Evolutionary conservation across 768 basidiomycete species (phyloP), one percentile per base, ranked within the genome.

Genomic region (Mycena capillaripes): DNA sequence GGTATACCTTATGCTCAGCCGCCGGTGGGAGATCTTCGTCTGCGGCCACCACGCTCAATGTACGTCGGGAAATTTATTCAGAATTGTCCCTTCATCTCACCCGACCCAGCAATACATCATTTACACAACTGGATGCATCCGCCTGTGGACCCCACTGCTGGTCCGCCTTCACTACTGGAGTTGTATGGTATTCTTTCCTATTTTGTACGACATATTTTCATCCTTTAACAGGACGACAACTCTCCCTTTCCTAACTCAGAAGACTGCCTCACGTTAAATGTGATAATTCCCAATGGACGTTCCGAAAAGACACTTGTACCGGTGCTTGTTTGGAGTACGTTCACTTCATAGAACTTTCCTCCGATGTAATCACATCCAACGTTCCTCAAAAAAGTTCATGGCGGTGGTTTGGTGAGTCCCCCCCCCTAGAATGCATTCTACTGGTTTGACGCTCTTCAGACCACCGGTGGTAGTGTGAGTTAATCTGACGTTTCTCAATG

Each of bases 1-100:
- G 80, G 80, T 34, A 81, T 84, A 17, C 83, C 81, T 0, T 84
- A 80, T 60, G 83, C 80, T 21, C 78, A 83, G 61, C 78, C 83
- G 19, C 83, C 83, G 3, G 57, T 83, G 3, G 80, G 80, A 4
- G 71, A 82, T 53, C 74, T 83, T n/a, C 78, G 83, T 16, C 81
- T 81, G 75, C 69, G 81, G 44, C 77, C 79, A 19, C 82, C 83
- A 21, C 76, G 71, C n/a, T 76, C 73, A 32, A 69, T 84, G 61
- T 78, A 79, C 32, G 81, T 71, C 34, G 59, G 53, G n/a, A n/a
- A n/a, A n/a, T n/a, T n/a, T n/a, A n/a, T n/a, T n/a, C n/a, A n/a
- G n/a, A n/a, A n/a, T n/a, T n/a, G n/a, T n/a, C n/a, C n/a, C n/a
- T n/a, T n/a, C n/a, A n/a, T n/a, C n/a, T n/a, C n/a, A n/a, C n/a